A percentile compares a stretch with the other conserved stretches of the same genome.
Evolutionary conservation across 2,329 filamentous ascomycete species (phyloP).

Genomic region (Ceratocystis papillata): DNA sequence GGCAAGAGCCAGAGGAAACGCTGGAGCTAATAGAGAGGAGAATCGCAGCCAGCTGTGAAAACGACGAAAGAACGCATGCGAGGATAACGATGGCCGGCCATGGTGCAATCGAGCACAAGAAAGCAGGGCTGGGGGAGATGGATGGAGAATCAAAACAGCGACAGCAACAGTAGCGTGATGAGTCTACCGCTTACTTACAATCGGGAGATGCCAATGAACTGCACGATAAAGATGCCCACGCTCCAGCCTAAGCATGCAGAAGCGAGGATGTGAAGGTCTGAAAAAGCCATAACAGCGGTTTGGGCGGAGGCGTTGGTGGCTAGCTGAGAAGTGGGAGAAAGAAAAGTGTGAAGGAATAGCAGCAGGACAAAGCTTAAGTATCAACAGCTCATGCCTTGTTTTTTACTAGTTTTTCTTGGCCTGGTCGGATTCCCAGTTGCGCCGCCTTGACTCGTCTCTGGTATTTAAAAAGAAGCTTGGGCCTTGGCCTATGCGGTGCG

Average conservation of each 20-base stretch:
- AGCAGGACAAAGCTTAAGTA: not conserved
- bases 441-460: not conserved
- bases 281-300: conserved; percentile 27
- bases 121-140: not conserved
- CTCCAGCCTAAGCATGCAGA: conserved; percentile 44
- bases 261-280: conserved; percentile 35
- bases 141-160: not conserved
- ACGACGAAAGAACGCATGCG: not conserved
- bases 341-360: not conserved
- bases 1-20: not conserved
- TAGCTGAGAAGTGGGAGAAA: not conserved
- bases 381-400: not conserved
- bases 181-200: conserved; percentile 37
- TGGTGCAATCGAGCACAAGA: not conserved
- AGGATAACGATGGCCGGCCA: not conserved
- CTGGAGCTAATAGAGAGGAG: not conserved
- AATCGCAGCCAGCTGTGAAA: not conserved
- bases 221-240: conserved; percentile 42
- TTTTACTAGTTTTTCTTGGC: not conserved
- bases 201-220: conserved; percentile 45
- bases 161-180: not conserved
- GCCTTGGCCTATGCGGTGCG: not conserved
- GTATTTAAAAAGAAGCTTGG: conserved; percentile 6
- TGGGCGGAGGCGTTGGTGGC: not conserved
- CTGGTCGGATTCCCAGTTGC: not conserved